Evolutionary conservation across 306 rosid genomes (phyloP).

Genomic region (Sesbania bispinosa): DNA sequence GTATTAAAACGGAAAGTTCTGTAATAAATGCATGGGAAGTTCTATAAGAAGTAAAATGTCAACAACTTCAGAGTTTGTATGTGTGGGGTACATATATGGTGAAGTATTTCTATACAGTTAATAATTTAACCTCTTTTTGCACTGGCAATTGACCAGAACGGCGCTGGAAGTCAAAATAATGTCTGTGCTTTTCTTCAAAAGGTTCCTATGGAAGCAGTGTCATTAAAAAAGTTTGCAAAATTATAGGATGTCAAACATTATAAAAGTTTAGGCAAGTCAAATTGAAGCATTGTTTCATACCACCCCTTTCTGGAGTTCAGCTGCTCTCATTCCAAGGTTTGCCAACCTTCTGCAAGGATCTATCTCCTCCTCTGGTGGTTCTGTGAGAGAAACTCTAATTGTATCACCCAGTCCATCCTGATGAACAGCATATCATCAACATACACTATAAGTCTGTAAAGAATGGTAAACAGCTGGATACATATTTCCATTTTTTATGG

Average conservation of each 20-base stretch:
- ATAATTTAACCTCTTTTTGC: constrained; percentile 75
- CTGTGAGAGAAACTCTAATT: constrained; percentile 95
- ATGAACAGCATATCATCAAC: constrained; percentile 18
- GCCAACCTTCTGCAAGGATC: constrained; percentile 94
- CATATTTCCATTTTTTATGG: neutral
- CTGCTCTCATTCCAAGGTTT: constrained; percentile 80
- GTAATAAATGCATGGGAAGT: neutral
- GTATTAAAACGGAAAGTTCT: constrained; percentile 24
- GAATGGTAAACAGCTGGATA: constrained; percentile 1
- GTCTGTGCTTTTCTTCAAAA: constrained; percentile 91
- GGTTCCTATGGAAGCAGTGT: constrained; percentile 59
- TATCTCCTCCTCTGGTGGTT: constrained; percentile 97
- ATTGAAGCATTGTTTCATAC: constrained; percentile 43
- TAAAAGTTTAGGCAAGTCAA: constrained; percentile 11
- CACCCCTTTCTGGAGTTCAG: constrained; percentile 91
- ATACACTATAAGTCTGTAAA: neutral
- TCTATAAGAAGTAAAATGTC: neutral
- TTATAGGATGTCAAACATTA: neutral
- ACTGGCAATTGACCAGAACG: constrained; percentile 91
- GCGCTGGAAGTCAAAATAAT: constrained; percentile 88
- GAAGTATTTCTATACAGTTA: neutral
- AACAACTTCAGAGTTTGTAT: neutral
- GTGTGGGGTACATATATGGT: neutral
- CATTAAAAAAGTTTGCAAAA: constrained; percentile 15
- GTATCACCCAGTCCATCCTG: constrained; percentile 99